Conservation (phyloP, 495 filamentous ascomycete genomes). For the Xylaria bambusicola region DNA sequence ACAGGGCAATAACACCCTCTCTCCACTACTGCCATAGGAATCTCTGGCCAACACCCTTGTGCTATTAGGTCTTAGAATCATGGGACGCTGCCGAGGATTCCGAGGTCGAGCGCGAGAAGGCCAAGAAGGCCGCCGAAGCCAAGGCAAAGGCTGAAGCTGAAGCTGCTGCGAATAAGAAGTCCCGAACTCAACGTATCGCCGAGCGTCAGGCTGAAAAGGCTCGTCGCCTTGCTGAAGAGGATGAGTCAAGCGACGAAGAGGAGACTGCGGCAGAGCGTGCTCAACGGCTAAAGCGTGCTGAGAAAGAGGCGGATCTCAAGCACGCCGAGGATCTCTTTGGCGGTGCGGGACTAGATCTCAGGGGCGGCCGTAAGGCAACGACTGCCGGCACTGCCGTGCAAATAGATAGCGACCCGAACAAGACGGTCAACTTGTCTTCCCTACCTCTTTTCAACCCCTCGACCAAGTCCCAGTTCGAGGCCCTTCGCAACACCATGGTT, state of each 20-base stretch:
- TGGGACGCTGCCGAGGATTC: conserved; percentile 98
- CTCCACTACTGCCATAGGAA: conserved; percentile 4
- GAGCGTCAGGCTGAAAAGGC: conserved; percentile 64
- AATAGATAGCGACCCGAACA: conserved; percentile 69
- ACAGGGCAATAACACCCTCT: not conserved
- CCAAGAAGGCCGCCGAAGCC: conserved; percentile 77
- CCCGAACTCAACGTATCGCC: conserved; percentile 82
- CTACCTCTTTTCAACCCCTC: conserved; percentile 86
- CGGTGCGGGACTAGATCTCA: conserved; percentile 66
- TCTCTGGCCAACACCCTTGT: too few relatives aligned
- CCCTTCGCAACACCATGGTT: conserved; percentile 69
- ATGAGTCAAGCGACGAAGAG: conserved; percentile 58
- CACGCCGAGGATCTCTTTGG: conserved; percentile 93
- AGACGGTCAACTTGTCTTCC: conserved; percentile 74
- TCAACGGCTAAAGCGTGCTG: conserved; percentile 70
- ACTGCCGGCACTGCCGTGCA: conserved; percentile 64
- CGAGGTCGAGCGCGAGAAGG: conserved; percentile 94
- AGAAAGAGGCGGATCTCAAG: conserved; percentile 86
- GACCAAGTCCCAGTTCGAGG: conserved; percentile 80
- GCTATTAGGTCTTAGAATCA: conserved; percentile 85
- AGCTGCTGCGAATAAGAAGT: conserved; percentile 92
- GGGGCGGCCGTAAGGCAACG: conserved; percentile 59
- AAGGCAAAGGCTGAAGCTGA: conserved; percentile 89
- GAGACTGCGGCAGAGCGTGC: conserved; percentile 69
- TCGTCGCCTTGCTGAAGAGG: conserved; percentile 49